phyloP scores from a whole-genome alignment of 192 early-diverging fungal species.

The Rhizophagus sp. region DNA sequence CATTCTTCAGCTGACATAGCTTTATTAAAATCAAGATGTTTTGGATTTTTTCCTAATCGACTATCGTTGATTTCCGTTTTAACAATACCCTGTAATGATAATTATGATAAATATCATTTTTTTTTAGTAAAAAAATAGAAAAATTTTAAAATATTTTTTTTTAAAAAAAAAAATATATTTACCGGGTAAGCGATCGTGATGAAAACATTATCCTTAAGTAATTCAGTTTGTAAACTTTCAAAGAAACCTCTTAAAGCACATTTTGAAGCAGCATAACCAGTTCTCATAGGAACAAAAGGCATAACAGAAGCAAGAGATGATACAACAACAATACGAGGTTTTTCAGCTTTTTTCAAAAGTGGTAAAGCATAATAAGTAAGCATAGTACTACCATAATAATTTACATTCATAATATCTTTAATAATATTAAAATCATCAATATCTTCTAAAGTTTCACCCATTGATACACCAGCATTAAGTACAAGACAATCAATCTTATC shows the following conservation, averaged over 20 bases:
- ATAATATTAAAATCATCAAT: neutral
- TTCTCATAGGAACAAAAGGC: neutral
- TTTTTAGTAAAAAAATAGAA: neutral
- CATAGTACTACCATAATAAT: conserved; percentile 4
- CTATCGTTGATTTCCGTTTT: conserved; percentile 3
- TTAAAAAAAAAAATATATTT: neutral
- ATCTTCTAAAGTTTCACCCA: conserved; percentile 20
- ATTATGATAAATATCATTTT: no score
- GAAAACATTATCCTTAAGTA: conserved; percentile 6
- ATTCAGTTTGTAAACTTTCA: conserved; percentile 14
- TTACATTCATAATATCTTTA: conserved; percentile 14
- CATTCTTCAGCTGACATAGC: conserved; percentile 14
- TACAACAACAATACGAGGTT: neutral
- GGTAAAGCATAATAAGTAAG: conserved; percentile 14
- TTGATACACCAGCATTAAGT: conserved; percentile 25
- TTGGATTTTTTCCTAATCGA: conserved; percentile 12
- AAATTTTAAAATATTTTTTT: no score
- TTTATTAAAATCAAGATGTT: neutral
- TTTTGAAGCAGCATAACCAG: conserved; percentile 18
- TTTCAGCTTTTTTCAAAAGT: conserved; percentile 9
- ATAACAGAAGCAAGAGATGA: neutral
- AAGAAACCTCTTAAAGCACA: conserved; percentile 27
- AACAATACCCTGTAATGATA: neutral
- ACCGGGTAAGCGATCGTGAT: conserved; percentile 20
- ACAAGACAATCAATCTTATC: conserved; percentile 18